Evolutionary conservation across 345 rosid genomes (phyloP), one percentile per base, ranked within the genome.

Genomic region (Eucalyptus tenuipes): DNA sequence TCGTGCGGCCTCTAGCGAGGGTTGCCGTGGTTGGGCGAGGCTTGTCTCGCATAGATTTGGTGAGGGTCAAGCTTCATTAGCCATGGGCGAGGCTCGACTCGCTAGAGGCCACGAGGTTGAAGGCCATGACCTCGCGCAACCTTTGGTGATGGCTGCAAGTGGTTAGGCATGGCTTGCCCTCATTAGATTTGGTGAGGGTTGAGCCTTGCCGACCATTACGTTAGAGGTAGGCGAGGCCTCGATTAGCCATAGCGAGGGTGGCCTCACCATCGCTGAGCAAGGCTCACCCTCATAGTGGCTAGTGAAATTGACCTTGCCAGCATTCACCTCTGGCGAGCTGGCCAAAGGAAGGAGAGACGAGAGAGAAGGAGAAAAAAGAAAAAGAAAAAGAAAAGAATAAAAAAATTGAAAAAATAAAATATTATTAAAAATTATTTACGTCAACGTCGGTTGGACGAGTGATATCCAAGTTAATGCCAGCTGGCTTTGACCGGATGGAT

Each of bases 401-500:
- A 50, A 0, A 15, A 15, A 0, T 49, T 49, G 3, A 16, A 16
- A 16, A 3, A 49, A 49, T 5, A 49, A 49, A 5, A 16, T 16
- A 16, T 50, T 50, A 50, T 50, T 16, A 18, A 50, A 50, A 50
- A 50, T 17, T 17, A 17, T 50, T 50, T 50, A 50, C 2, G 4
- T 50, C 2, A 50, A 50, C 2, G 40, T 37, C 4, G 40, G 40
- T 37, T 37, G 40, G 40, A 37, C 40, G 0, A n/a, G 1, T 0
- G 4, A 52, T 52, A 18, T 52, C 0, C 22, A 52, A 24, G 1
- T 52, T 2, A 52, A 52, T 52, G 10, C 24, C 0, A n/a, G n/a
- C n/a, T n/a, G n/a, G n/a, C n/a, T n/a, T n/a, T 7, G 1, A 10
- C 1, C 0, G 1, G 2, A 18, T 52, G 0, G 0, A 7, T 0